Base-by-base conservation (phyloP, 1,284 basidiomycete species). In the Sparassis latifolia region DNA sequence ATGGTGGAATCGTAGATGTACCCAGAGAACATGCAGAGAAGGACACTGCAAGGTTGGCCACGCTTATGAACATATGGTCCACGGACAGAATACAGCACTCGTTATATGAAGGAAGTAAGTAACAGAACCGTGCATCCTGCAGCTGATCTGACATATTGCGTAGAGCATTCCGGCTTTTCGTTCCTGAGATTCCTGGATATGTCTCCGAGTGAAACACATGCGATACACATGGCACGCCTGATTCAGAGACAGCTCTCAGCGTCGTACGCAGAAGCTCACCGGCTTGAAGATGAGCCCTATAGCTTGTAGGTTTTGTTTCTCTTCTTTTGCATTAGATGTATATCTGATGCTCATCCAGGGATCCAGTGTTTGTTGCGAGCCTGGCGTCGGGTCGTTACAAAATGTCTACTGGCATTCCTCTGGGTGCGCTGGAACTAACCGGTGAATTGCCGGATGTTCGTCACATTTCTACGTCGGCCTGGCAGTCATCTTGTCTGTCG, bases 41-140 rank as follows among this genome's bases (percentile, higher is more conserved):
- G 31, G 82, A 86, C 53, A 82, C 76, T 28, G 74, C 80, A 50
- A 79, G 82, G 51, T 64, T 94, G 47, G 71, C 76, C 52, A 87
- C 83, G 55, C 70, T 96, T 55, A 82, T 95, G 73, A 95, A 89
- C 64, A 95, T 99, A 52, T 99, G 97, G 96, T 79, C 84, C 0
- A 78, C 86, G 0, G 86, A 90, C 54, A 82, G 88, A 78, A 84
- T 97, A 44, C 74, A 86, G 57, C 72, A 71, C 42, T 91, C 90
- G n/a, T 63, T 89, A 33, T 75, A 81, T 45, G 71, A 83, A 48
- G 74, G 80, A 57, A 69, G 89, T 89, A 61, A 58, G 78, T 65
- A 2, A 28, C 6, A 10, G 5, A 29, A 32, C 30, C 5, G 3
- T 46, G 3, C 30, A 20, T 28, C 42, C n/a, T 10, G 7, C 4